Evolutionary conservation across 495 filamentous ascomycete species (phyloP).

Genomic region (Usnea hakonensis): DNA sequence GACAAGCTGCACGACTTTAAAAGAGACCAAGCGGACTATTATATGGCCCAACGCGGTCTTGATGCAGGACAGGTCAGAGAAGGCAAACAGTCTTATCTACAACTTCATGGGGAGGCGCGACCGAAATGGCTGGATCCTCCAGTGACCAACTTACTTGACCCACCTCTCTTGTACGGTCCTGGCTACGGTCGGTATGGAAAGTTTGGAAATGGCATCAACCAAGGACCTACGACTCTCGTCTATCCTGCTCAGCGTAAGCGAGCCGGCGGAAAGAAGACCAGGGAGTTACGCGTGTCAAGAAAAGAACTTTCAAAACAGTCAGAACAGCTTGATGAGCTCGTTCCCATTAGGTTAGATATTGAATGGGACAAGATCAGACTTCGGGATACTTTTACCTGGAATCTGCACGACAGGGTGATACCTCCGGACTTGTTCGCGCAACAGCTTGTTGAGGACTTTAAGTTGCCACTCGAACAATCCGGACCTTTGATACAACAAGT

Average conservation of each 20-base stretch:
- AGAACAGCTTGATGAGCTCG: slow-evolving; percentile 82
- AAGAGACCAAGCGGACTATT: slow-evolving; percentile 22
- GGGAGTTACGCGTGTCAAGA: slow-evolving; percentile 59
- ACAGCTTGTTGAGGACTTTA: slow-evolving; percentile 86
- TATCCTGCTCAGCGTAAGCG: slow-evolving; percentile 69
- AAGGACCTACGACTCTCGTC: slow-evolving; percentile 45
- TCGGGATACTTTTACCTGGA: slow-evolving; percentile 97
- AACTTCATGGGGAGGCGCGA: slow-evolving; percentile 26
- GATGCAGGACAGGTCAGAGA: slow-evolving; percentile 29
- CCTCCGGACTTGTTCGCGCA: slow-evolving; percentile 73
- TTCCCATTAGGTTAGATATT: slow-evolving; percentile 85
- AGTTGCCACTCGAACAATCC: slow-evolving; percentile 59
- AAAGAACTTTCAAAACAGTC: slow-evolving; percentile 76
- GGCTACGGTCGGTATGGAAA: slow-evolving; percentile 92
- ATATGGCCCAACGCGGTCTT: slow-evolving; percentile 38
- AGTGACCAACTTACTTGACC: slow-evolving; percentile 45
- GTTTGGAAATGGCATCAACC: slow-evolving; percentile 50
- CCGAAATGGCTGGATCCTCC: slow-evolving; percentile 23
- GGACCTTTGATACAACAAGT: slow-evolving; percentile 66
- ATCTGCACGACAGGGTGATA: slow-evolving; percentile 82
- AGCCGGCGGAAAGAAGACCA: slow-evolving; percentile 64
- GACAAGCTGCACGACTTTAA: slow-evolving; percentile 22
- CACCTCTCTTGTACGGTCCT: slow-evolving; percentile 60
- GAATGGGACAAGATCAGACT: slow-evolving; percentile 95
- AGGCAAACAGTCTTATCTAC: slow-evolving; percentile 31